Conservation (phyloP, 192 early-diverging fungal species). For the Coemansia sp. region DNA sequence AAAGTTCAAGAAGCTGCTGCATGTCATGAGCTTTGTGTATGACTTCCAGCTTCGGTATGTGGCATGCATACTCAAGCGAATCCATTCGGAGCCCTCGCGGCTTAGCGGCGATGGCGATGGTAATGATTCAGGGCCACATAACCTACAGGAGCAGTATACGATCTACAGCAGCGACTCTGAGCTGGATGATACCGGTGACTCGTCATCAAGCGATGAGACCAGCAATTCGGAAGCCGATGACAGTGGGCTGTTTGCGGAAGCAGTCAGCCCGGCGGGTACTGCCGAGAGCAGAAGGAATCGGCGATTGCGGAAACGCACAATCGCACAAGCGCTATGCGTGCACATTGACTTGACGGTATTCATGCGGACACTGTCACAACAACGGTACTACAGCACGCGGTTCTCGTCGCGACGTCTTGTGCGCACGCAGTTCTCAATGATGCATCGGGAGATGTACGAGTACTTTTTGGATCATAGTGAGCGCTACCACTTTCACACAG, state of each 20-base stretch:
- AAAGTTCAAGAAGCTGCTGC: slow-evolving; percentile 55
- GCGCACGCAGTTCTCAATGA: slow-evolving; percentile 28
- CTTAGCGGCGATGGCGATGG: background rate
- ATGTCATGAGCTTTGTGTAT: slow-evolving; percentile 52
- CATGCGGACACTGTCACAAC: slow-evolving; percentile 32
- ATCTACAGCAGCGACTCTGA: slow-evolving; percentile 46
- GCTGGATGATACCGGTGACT: slow-evolving; percentile 1
- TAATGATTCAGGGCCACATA: background rate
- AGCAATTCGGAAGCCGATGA: slow-evolving; percentile 19
- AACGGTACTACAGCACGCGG: slow-evolving; percentile 55
- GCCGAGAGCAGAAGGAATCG: background rate
- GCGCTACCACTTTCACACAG: slow-evolving; percentile 44
- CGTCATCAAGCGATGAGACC: slow-evolving; percentile 15
- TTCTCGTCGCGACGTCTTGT: slow-evolving; percentile 52
- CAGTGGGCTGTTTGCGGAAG: background rate
- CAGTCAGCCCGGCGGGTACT: slow-evolving; percentile 1
- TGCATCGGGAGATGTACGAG: slow-evolving; percentile 48
- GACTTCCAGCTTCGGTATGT: slow-evolving; percentile 58
- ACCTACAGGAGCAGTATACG: slow-evolving; percentile 4
- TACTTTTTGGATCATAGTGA: slow-evolving; percentile 46
- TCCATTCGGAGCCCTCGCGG: background rate
- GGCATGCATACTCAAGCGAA: slow-evolving; percentile 28
- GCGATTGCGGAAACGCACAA: slow-evolving; percentile 4
- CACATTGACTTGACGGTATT: slow-evolving; percentile 47
- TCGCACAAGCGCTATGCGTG: slow-evolving; percentile 45